Base-by-base conservation (phyloP, 176 grass and related monocot species). In the Oryza longistaminata region DNA sequence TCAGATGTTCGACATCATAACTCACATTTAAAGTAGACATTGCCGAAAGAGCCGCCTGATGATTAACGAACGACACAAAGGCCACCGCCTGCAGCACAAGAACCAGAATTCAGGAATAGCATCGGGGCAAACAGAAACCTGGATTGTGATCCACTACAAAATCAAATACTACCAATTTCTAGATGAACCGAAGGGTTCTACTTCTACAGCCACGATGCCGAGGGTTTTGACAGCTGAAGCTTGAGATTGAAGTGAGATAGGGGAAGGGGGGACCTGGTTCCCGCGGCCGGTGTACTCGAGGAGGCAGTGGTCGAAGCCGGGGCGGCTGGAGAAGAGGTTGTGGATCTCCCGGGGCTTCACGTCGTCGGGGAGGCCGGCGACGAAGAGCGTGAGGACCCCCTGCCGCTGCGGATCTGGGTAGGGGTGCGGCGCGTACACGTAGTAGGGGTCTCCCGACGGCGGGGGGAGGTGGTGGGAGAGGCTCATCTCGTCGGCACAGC, bases 251-350 rank as follows among this genome's bases (percentile, higher is more conserved):
- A 21, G 24, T 35, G 24, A 69, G 46, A 7, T 0, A 5, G 11
- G 10, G 17, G 67, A 37, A 37, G 35, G 42, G 12, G 12, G 33
- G 19, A 97, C 95, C 93, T 98, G 93, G 75, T 95, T 90, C 12
- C 88, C 96, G 37, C 92, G 93, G 65, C 93, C 89, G 82, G 93
- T 95, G 77, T 93, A 98, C 88, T 98, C 89, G 64, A 98, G 93
- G 74, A 93, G 93, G 85, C 87, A 98, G 79, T 91, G 92, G 67
- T 95, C 91, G 91, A 98, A 98, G 53, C 88, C 93, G 31, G 80
- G 89, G 67, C 93, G 91, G 69, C 90, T 88, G 72, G 87, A 90
- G 85, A 98, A 95, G 68, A 95, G 89, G 70, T 95, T 98, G 93
- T 98, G 91, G 81, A 98, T 87, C 83, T 98, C 93, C 19, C 90